Evolutionary conservation across 2,329 filamentous ascomycete species (phyloP), one percentile per base, ranked within the genome.

Genomic region (Xylaria hypoxylon): DNA sequence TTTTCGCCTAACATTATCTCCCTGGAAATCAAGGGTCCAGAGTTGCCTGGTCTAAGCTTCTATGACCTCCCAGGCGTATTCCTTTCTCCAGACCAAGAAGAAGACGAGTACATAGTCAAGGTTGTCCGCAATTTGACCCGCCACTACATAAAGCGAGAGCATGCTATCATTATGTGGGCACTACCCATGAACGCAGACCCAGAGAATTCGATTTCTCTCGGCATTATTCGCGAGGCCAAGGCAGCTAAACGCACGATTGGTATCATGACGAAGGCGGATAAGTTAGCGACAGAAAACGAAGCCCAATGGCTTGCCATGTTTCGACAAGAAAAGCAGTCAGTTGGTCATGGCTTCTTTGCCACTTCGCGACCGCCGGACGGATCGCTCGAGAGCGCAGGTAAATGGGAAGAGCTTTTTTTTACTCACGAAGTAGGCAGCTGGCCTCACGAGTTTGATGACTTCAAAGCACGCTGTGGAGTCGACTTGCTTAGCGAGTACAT

Each of bases 11-110:
- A 97, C 70, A 85, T 94, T 0, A 89, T 97, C 0, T 86, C 89
- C 0, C 81, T 97, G 0, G 87, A 93, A 59, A 93, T 97, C 28
- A 88, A 88, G 0, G 91, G 90, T 0, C 91, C 91, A 0, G 84
- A 83, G 0, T 84, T 95, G 0, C 90, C 92, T 0, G 89, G 92
- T 5, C 77, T 97, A 0, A 93, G 90, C 0, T 96, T 97, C 72
- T 95, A 92, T 67, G 94, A 97, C 67, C 83, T 97, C 0, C 94
- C 94, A 0, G 94, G 94, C 0, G 88, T 96, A 0, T 95, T 97
- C 68, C 88, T 89, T 22, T 90, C 90, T 7, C 85, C 90, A 0
- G 87, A 88, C 1, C 83, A 88, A 7, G 85, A 86, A 7, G 82
- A 87, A 2, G 89, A 94, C 17, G 83, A 86, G 10, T 92, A 92